Base-by-base conservation (phyloP, 495 filamentous ascomycete species). In the Cladorrhinum samala region DNA sequence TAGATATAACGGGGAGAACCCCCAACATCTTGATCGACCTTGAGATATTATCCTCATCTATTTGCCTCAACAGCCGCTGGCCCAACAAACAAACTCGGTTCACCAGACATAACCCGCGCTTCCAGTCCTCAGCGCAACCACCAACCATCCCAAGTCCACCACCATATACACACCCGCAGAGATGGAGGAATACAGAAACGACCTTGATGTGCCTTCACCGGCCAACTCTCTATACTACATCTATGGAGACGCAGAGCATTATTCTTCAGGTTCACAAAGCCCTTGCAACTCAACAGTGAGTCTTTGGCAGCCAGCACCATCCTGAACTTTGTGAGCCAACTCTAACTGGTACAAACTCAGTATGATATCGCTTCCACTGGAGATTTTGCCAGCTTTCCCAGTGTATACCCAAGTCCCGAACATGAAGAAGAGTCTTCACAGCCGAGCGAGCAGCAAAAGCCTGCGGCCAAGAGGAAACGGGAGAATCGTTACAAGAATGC, bases 401-500 rank as follows among this genome's bases (percentile, higher is more conserved):
- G 59, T 14, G 60, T 68, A 17, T 74, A 73, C 52, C 70, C 67
- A 19, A 72, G 61, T 40, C 63, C 69, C 2, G 68, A 67, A 50
- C 63, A 64, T 8, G 63, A 64, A 19, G 71, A 70, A n/a, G 75
- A 77, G 8, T 66, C 72, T 25, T 66, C 74, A 36, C 57, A 71
- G 18, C 42, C 53, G 23, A 46, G 57, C 8, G 36, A 52, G 13
- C 50, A 61, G 19, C 52, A 67, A 16, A 75, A 75, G 50, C 67
- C 71, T 2, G 62, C 66, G 18, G 57, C 69, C 38, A 75, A 75
- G 54, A 67, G 72, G 38, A 76, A 76, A 46, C 62, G 73, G 45
- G 72, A 74, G 57, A 76, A 76, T 55, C 69, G 73, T 38, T 76
- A 76, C 52, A 75, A 75, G 57, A 76, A 76, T 42, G 73, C 73